These are phyloP conservation scores for Ophiostoma perfectum DNA, from an alignment of 2,329 filamentous ascomycete genomes.

Conservation along the genomic window DNA sequence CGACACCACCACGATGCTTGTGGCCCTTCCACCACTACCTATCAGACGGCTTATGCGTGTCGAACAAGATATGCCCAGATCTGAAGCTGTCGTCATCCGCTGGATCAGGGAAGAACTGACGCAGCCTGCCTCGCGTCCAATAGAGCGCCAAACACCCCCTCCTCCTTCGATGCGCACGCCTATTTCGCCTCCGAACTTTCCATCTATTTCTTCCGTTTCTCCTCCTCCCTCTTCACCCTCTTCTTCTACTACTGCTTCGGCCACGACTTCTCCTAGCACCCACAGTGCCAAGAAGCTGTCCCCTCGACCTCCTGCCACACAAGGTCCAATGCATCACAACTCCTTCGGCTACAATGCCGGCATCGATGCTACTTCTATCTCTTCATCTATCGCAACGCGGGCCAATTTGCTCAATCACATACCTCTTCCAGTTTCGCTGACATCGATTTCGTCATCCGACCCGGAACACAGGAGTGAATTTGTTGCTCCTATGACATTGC, in stretches of 20 bases:
- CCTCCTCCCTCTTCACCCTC: not conserved
- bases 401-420: constrained; percentile 34
- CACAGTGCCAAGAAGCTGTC: not conserved
- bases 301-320: not conserved
- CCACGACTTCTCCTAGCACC: not conserved
- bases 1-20: constrained; percentile 38
- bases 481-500: not conserved
- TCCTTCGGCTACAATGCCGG: not conserved
- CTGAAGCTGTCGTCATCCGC: constrained; percentile 42
- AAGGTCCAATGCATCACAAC: not conserved
- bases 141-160: not conserved
- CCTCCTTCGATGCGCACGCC: not conserved
- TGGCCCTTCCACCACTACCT: constrained; percentile 41
- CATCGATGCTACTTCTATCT: not conserved
- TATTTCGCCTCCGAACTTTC: not conserved
- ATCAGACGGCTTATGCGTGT: constrained; percentile 43
- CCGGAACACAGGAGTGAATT: not conserved
- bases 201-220: not conserved
- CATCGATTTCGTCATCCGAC: constrained; percentile 23
- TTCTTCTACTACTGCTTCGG: not conserved
- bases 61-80: constrained; percentile 41
- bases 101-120: constrained; percentile 37
- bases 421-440: constrained; percentile 40
- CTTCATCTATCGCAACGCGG: not conserved
- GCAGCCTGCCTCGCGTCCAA: not conserved